A percentile compares a stretch with the other conserved stretches of the same genome.
These are phyloP conservation scores for Populus hybrid DNA, from an alignment of 441 rosid genomes.

Conservation along the genomic window DNA sequence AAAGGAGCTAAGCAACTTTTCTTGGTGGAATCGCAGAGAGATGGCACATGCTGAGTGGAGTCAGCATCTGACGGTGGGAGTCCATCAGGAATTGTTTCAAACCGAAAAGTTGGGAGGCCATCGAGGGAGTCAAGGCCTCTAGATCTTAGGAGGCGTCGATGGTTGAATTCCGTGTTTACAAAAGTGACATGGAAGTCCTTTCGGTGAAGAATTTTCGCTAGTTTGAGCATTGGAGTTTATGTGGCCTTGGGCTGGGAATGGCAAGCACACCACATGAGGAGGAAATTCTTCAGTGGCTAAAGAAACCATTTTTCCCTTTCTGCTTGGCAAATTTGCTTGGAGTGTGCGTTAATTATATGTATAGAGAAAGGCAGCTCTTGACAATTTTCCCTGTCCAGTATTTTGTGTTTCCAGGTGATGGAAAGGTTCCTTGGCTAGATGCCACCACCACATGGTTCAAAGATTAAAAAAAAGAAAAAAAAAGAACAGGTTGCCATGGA, in stretches of 20 bases:
- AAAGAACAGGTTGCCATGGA: not conserved
- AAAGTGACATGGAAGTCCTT: constrained; percentile 36
- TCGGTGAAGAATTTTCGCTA: constrained; percentile 42
- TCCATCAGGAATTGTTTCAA: constrained; percentile 45
- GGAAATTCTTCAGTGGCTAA: not conserved
- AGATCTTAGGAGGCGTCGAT: constrained; percentile 35
- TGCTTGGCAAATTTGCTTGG: not conserved
- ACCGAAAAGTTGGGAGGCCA: constrained; percentile 35
- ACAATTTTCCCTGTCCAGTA: not conserved
- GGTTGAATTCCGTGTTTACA: constrained; percentile 22
- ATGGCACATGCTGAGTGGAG: constrained; percentile 37
- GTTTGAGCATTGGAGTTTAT: constrained; percentile 45
- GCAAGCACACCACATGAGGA: constrained; percentile 47
- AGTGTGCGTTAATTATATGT: not conserved
- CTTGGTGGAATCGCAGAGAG: constrained; percentile 33
- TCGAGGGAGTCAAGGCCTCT: constrained; percentile 29
- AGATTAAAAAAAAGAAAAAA: too few species aligned
- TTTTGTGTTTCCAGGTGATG: not conserved
- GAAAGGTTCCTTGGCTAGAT: not conserved
- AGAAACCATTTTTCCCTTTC: constrained; percentile 12
- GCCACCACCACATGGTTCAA: not conserved
- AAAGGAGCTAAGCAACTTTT: constrained; percentile 35
- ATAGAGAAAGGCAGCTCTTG: not conserved
- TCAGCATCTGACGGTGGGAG: constrained; percentile 36
- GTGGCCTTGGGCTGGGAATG: constrained; percentile 54